Base-by-base conservation (phyloP, 2,329 filamentous ascomycete genomes). In the Remersonia thermophila region DNA sequence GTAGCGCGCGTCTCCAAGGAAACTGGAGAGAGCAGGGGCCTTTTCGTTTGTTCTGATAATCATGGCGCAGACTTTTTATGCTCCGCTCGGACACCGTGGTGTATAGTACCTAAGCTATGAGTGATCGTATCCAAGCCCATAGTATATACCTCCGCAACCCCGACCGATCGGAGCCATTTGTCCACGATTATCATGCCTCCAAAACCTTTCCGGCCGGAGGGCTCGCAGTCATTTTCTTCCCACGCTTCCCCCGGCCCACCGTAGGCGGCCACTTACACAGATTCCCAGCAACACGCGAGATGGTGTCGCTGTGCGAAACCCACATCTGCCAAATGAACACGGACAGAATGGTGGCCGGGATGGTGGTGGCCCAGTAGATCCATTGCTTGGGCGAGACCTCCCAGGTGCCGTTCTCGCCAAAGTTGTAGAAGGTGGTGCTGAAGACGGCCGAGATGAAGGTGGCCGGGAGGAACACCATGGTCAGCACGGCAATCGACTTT, bases 391-490 rank as follows among this genome's bases (percentile, higher is more conserved):
- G 34, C 1, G 41, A 44, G 4, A 46, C 39, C 18, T 35, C 18
- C 45, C 45, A 47, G 4, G 18, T 26, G 10, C 39, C 33, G 15
- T 41, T 29, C 2, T 47, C 37, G 12, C 36, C 39, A n/a, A 23
- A 42, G 11, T 26, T 37, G 33, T 46, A 47, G 32, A 47, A 47
- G 1, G 42, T 46, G 13, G 46, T 47, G 37, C 46, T 47, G 37
- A 47, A 47, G 27, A 47, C 15, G 11, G 46, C 40, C 8, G 45
- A 44, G 27, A 47, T 40, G 26, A 47, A 47, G 14, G 45, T 47
- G 3, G 45, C 39, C 7, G 45, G 45, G 2, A 47, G 34, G 25
- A 47, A 47, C 4, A 47, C 36, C 43, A 47, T 47, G 10, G 41
- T 44, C 13, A 47, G 32, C 0, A 47, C 36, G 2, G 45, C 41